Evolutionary conservation across 2,329 filamentous ascomycete genomes (phyloP).

Genomic region (Aspergillus versicolor): DNA sequence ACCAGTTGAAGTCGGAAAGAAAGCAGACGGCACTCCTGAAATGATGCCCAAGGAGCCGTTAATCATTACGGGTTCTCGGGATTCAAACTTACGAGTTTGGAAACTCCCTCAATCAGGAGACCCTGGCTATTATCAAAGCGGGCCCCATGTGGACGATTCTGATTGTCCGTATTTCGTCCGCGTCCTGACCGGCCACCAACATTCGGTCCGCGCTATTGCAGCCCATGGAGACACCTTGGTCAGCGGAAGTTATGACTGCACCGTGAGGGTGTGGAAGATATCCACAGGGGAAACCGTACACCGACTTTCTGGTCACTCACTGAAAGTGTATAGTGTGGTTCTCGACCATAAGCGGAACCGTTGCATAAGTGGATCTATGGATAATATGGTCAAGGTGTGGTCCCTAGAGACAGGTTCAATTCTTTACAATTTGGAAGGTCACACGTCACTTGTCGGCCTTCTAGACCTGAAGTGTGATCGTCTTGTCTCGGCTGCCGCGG

Average conservation of each 20-base stretch:
- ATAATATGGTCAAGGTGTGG: constrained; percentile 97
- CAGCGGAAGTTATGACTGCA: constrained; percentile 94
- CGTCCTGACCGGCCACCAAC: constrained; percentile 78
- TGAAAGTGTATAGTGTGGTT: constrained; percentile 97
- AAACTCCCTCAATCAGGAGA: constrained; percentile 81
- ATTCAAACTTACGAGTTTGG: constrained; percentile 93
- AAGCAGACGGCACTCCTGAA: constrained; percentile 68
- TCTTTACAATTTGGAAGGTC: constrained; percentile 87
- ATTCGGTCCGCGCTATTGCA: constrained; percentile 94
- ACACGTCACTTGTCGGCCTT: constrained; percentile 86
- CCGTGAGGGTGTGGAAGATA: constrained; percentile 94
- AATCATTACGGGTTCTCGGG: constrained; percentile 95
- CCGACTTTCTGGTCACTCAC: constrained; percentile 78
- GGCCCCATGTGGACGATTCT: constrained; percentile 66
- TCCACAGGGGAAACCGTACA: constrained; percentile 88
- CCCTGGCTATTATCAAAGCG: constrained; percentile 73
- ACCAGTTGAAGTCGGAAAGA: constrained; percentile 73
- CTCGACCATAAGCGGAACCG: constrained; percentile 87
- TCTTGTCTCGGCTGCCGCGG: constrained; percentile 90
- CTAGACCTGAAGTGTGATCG: constrained; percentile 86
- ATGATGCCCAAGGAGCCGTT: constrained; percentile 93
- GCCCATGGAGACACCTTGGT: constrained; percentile 95
- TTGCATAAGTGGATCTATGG: constrained; percentile 98
- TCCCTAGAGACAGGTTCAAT: constrained; percentile 82
- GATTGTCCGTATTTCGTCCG: constrained; percentile 96